A percentile compares a stretch with the other conserved stretches of the same genome.
Evolutionary conservation across 2,329 filamentous ascomycete genomes (phyloP).

Genomic region (Fusarium sp.): DNA sequence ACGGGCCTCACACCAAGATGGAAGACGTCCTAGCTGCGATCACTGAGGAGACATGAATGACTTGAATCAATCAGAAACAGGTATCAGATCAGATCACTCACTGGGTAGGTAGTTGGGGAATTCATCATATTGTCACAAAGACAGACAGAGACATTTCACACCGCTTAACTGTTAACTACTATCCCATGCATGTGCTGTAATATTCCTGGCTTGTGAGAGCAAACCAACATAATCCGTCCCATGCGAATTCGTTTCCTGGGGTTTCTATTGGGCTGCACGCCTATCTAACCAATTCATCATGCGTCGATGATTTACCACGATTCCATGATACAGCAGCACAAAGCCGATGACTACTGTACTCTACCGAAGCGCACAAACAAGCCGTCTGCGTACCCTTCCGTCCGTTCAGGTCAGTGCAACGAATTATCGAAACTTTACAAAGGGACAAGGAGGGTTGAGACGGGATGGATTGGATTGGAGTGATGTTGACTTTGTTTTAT

Average conservation of each 20-base stretch:
- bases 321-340: slow-evolving; percentile 18
- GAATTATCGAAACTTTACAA: slow-evolving; percentile 29
- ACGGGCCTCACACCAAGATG: slow-evolving; percentile 21
- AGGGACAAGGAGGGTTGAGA: slow-evolving; percentile 18
- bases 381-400: slow-evolving; percentile 29
- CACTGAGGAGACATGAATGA: slow-evolving; percentile 16
- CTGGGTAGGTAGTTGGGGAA: not conserved
- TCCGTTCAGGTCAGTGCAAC: slow-evolving; percentile 38
- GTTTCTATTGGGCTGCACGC: slow-evolving; percentile 28
- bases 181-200: not conserved
- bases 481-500: slow-evolving; percentile 8
- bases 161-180: slow-evolving; percentile 7
- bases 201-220: slow-evolving; percentile 17
- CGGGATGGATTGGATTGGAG: slow-evolving; percentile 25
- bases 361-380: slow-evolving; percentile 21
- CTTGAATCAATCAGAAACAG: slow-evolving; percentile 12
- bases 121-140: slow-evolving; percentile 5
- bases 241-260: slow-evolving; percentile 15
- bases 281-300: slow-evolving; percentile 2
- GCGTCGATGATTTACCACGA: slow-evolving; percentile 13
- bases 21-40: slow-evolving; percentile 12
- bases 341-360: slow-evolving; percentile 21
- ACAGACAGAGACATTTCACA: slow-evolving; percentile 29
- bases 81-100: not conserved
- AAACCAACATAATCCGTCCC: slow-evolving; percentile 23